phyloP scores from a whole-genome alignment of 1,284 basidiomycete species.

The Cerrena zonata region DNA sequence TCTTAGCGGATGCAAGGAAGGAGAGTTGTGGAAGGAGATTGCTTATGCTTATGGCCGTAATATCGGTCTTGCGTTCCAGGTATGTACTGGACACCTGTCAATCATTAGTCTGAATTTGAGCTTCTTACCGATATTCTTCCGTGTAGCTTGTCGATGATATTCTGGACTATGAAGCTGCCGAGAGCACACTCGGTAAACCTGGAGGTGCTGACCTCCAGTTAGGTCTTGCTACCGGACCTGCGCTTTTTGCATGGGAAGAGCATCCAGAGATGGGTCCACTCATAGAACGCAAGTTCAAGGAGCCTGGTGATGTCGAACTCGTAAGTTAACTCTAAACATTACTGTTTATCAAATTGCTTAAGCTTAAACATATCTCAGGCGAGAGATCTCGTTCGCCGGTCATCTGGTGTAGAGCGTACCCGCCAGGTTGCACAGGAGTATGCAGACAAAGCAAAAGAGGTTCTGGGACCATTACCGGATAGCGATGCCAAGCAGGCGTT shows the following conservation, averaged over 20 bases:
- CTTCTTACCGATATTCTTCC: not conserved
- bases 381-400: slow-evolving; percentile 64
- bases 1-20: slow-evolving; percentile 79
- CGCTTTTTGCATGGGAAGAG: slow-evolving; percentile 92
- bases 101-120: not conserved
- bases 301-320: slow-evolving; percentile 79
- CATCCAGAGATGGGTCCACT: slow-evolving; percentile 77
- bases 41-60: slow-evolving; percentile 91
- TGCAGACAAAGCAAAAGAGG: slow-evolving; percentile 71
- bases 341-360: too few species aligned
- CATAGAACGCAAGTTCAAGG: slow-evolving; percentile 79
- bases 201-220: slow-evolving; percentile 81
- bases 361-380: too few species aligned
- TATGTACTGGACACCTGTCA: slow-evolving; percentile 34
- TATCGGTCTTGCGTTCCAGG: slow-evolving; percentile 91
- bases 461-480: slow-evolving; percentile 71
- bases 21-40: slow-evolving; percentile 84
- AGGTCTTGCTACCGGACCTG: slow-evolving; percentile 87
- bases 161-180: slow-evolving; percentile 75
- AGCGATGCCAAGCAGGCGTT: slow-evolving; percentile 77
- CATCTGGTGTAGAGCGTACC: slow-evolving; percentile 77
- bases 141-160: slow-evolving; percentile 87
- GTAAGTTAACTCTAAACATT: too few species aligned
- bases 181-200: slow-evolving; percentile 75
- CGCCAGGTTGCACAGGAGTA: slow-evolving; percentile 74